These are phyloP conservation scores for Claviceps sp. DNA, from an alignment of 2,329 filamentous ascomycete species.

Conservation along the genomic window DNA sequence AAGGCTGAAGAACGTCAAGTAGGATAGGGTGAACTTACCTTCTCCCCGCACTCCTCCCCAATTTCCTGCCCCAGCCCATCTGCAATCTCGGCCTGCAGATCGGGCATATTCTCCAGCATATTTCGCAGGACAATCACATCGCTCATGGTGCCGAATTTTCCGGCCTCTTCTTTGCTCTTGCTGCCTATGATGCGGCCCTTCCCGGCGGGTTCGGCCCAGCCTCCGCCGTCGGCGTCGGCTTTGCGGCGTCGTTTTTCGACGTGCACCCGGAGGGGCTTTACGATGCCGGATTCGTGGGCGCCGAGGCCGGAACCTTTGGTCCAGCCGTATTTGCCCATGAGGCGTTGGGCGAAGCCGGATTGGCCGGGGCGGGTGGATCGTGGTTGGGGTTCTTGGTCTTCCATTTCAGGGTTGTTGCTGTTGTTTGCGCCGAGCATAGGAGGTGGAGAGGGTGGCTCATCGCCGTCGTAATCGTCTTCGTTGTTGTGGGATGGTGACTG, in stretches of 20 bases:
- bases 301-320: constrained; percentile 78
- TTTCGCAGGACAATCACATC: constrained; percentile 70
- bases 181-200: constrained; percentile 74
- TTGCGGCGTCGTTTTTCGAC: constrained; percentile 77
- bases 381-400: constrained; percentile 24
- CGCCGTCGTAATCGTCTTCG: constrained; percentile 19
- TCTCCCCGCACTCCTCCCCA: constrained; percentile 80
- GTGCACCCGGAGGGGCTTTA: constrained; percentile 69
- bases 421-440: constrained; percentile 33
- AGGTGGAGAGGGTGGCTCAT: constrained; percentile 27
- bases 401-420: constrained; percentile 11
- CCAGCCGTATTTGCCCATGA: constrained; percentile 94
- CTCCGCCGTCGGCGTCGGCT: constrained; percentile 65
- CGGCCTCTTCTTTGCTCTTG: constrained; percentile 34
- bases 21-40: constrained; percentile 31
- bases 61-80: constrained; percentile 79
- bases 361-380: constrained; percentile 63
- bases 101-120: constrained; percentile 72
- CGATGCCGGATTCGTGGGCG: constrained; percentile 67
- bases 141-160: constrained; percentile 59
- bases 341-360: constrained; percentile 69
- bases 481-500: constrained; percentile 17
- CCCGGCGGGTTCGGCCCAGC: constrained; percentile 55
- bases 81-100: constrained; percentile 66
- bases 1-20: background rate